Evolutionary conservation across 2,329 filamentous ascomycete genomes (phyloP).

Genomic region (Diplodia corticola): DNA sequence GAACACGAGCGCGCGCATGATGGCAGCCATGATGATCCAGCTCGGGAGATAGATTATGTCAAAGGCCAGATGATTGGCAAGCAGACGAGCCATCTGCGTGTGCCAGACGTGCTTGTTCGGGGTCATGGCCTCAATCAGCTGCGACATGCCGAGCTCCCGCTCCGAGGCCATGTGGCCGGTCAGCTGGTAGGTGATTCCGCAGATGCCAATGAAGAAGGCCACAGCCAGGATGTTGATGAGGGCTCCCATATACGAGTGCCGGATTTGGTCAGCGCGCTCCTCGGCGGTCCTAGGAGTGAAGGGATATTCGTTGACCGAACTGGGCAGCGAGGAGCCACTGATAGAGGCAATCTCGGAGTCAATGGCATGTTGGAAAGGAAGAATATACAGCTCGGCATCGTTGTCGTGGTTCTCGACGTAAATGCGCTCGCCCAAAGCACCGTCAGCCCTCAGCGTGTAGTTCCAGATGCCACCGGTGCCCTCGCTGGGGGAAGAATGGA

Average conservation of each 20-base stretch:
- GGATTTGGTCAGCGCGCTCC: conserved; percentile 66
- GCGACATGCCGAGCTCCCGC: conserved; percentile 82
- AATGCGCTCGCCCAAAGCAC: conserved; percentile 65
- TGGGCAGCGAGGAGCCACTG: conserved; percentile 46
- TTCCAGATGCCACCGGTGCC: conserved; percentile 72
- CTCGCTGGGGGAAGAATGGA: conserved; percentile 73
- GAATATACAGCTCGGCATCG: conserved; percentile 72
- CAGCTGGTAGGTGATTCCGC: conserved; percentile 83
- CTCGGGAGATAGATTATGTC: conserved; percentile 76
- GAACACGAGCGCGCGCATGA: conserved; percentile 63
- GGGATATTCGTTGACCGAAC: conserved; percentile 63
- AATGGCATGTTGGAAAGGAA: conserved; percentile 78
- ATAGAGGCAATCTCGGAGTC: conserved; percentile 68
- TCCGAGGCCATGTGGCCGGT: conserved; percentile 84
- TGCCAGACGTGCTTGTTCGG: conserved; percentile 73
- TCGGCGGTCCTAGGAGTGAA: conserved; percentile 72
- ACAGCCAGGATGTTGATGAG: conserved; percentile 77
- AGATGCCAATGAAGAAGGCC: conserved; percentile 74
- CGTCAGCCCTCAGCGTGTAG: conserved; percentile 79
- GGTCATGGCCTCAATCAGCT: conserved; percentile 90
- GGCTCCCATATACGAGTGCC: conserved; percentile 68
- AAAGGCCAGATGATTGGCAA: conserved; percentile 79
- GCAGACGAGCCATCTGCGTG: conserved; percentile 72
- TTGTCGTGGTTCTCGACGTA: conserved; percentile 66
- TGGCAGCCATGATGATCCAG: conserved; percentile 75